Evolutionary conservation across 1,284 basidiomycete species (phyloP), one percentile per base, ranked within the genome.

Genomic region (Veloporphyrellus conicus): DNA sequence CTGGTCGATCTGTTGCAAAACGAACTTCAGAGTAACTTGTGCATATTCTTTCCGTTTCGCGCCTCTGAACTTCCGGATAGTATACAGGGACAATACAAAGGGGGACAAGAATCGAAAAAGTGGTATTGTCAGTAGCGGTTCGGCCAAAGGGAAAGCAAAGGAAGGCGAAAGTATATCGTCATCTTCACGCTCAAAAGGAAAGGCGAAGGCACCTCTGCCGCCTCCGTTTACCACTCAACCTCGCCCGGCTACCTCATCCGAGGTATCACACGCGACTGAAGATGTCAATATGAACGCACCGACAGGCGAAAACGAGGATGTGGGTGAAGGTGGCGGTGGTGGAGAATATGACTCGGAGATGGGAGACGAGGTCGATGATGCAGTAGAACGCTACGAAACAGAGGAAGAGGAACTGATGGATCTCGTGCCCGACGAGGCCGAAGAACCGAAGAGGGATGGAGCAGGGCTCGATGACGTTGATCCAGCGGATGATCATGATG

Each of bases 1-100:
- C 73, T 93, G 40, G 76, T 84, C 1, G 78, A 79, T 27, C 69
- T 75, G 19, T 70, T 93, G 6, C 84, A 89, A 54, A 71, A 68
- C 0, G 90, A 94, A 61, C 76, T 95, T 6, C 72, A 79, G 50
- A 74, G 91, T 90, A 54, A 54, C 9, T 27, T 12, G 15, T 25
- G 4, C 20, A 27, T 3, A 75, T 71, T 23, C 18, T 36, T 19
- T 2, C 4, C 19, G 6, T 29, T 29, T 28, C 3, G 11, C 9
- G 18, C 41, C 16, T 41, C 48, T 50, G 15, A 48, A 27, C 16
- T 10, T 34, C 4, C 11, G 25, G 8, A 14, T 50, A 86, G 84
- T 77, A 8, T 84, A 81, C 56, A 76, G 82, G 50, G 78, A 83
- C 39, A 68, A 72, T 33, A 59, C 74, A 25, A 82, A 82, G 57